A percentile compares a stretch with the other conserved stretches of the same genome.
Evolutionary conservation across 495 filamentous ascomycete species (phyloP).

Genomic region (Aspergillus cristatus): DNA sequence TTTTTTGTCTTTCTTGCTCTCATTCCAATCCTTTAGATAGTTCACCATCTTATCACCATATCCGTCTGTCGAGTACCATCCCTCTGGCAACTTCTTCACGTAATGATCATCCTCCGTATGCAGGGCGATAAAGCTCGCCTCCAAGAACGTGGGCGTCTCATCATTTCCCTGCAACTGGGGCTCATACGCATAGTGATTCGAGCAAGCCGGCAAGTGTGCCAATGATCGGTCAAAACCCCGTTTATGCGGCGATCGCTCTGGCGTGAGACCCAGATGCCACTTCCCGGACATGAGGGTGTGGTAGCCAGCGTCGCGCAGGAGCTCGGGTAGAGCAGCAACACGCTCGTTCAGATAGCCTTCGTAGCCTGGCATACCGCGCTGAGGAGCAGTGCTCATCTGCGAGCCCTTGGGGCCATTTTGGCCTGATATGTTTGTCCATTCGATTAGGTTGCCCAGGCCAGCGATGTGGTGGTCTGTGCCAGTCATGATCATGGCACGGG

Average conservation of each 20-base stretch:
- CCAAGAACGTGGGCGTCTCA: slow-evolving; percentile 40
- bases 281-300: slow-evolving; percentile 55
- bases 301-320: slow-evolving; percentile 54
- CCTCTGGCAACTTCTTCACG: slow-evolving; percentile 41
- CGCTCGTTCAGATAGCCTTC: slow-evolving; percentile 52
- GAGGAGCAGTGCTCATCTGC: slow-evolving; percentile 31
- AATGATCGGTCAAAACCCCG: slow-evolving; percentile 40
- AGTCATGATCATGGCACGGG: slow-evolving; percentile 50
- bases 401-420: slow-evolving; percentile 37
- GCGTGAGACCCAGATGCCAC: slow-evolving; percentile 44
- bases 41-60: slow-evolving; percentile 45
- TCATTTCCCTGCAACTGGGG: slow-evolving; percentile 40
- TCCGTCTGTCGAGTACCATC: slow-evolving; percentile 47
- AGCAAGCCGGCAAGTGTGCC: slow-evolving; percentile 46
- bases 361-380: slow-evolving; percentile 53
- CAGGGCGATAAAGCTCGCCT: slow-evolving; percentile 45
- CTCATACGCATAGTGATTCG: slow-evolving; percentile 55
- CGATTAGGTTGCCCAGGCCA: slow-evolving; percentile 37
- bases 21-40: slow-evolving; percentile 44
- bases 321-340: slow-evolving; percentile 49
- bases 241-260: slow-evolving; percentile 31
- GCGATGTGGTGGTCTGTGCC: slow-evolving; percentile 41
- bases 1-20: slow-evolving; percentile 30
- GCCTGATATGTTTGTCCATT: slow-evolving; percentile 40
- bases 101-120: slow-evolving; percentile 53